phyloP scores from a whole-genome alignment of 1,139 yeast species.

The Saccharomyces uvarum region DNA sequence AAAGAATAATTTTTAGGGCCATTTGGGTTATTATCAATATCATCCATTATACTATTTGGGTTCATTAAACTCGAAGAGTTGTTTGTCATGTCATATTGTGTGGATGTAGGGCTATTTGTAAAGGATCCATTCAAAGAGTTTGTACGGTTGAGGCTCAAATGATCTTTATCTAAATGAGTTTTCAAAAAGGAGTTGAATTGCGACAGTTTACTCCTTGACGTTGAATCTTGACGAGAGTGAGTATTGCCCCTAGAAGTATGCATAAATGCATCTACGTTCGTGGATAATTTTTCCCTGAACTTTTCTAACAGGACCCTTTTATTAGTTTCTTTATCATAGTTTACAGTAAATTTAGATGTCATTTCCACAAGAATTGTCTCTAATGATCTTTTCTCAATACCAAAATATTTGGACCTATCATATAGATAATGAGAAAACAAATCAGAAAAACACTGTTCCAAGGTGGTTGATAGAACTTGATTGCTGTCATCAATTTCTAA shows the following conservation, averaged over 20 bases:
- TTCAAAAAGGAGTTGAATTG: slow-evolving; percentile 37
- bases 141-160: slow-evolving; percentile 14
- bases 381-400: slow-evolving; percentile 62
- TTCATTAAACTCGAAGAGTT: background rate
- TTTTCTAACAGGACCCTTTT: slow-evolving; percentile 42
- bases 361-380: slow-evolving; percentile 49
- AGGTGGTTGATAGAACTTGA: slow-evolving; percentile 39
- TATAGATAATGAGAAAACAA: slow-evolving; percentile 64
- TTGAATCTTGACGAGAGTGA: slow-evolving; percentile 5
- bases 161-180: slow-evolving; percentile 35
- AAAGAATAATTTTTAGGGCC: slow-evolving; percentile 35
- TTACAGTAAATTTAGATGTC: slow-evolving; percentile 45
- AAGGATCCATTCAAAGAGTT: slow-evolving; percentile 26
- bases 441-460: slow-evolving; percentile 69
- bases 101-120: background rate
- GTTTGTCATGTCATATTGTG: background rate
- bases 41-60: background rate
- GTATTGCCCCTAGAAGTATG: background rate
- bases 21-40: slow-evolving; percentile 7
- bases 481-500: slow-evolving; percentile 41
- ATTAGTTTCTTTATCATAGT: slow-evolving; percentile 45
- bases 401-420: slow-evolving; percentile 59
- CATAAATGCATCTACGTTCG: slow-evolving; percentile 6
- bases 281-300: slow-evolving; percentile 19
- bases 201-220: slow-evolving; percentile 29